Percentiles rank a stretch among this genome's conserved stretches.
phyloP scores from a whole-genome alignment of 2,329 filamentous ascomycete genomes.

The Botrytis tulipae region DNA sequence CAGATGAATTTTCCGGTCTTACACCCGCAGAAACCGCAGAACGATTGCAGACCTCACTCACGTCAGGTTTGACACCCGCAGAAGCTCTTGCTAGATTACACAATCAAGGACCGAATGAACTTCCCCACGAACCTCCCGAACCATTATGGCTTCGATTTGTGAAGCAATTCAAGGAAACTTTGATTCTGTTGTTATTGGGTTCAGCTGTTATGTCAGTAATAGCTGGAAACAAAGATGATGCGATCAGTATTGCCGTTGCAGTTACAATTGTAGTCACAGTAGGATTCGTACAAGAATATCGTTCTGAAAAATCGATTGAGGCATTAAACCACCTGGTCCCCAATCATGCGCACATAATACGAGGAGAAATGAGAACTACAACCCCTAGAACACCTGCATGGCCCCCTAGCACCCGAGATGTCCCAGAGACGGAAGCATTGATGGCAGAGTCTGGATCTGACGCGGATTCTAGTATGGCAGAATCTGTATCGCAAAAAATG shows the following conservation, averaged over 20 bases:
- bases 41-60: constrained; percentile 77
- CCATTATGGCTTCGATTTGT: constrained; percentile 92
- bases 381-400: constrained; percentile 43
- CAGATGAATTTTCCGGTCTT: constrained; percentile 64
- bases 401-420: constrained; percentile 44
- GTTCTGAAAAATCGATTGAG: constrained; percentile 95
- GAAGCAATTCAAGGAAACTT: constrained; percentile 93
- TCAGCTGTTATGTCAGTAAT: constrained; percentile 87
- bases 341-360: constrained; percentile 92
- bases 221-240: constrained; percentile 92
- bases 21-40: constrained; percentile 76
- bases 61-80: constrained; percentile 73
- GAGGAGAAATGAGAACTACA: constrained; percentile 42
- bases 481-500: constrained; percentile 75
- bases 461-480: constrained; percentile 55
- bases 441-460: constrained; percentile 34
- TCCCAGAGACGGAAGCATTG: constrained; percentile 31
- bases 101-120: constrained; percentile 86
- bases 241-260: constrained; percentile 89
- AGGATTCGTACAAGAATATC: constrained; percentile 95
- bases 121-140: constrained; percentile 90
- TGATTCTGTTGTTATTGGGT: constrained; percentile 86
- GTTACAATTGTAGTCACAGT: constrained; percentile 97
- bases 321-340: constrained; percentile 91
- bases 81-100: constrained; percentile 79